A percentile compares a stretch with the other conserved stretches of the same genome.
These are phyloP conservation scores for Hordeum marinum DNA, from an alignment of 176 grass and related monocot species.

Conservation along the genomic window DNA sequence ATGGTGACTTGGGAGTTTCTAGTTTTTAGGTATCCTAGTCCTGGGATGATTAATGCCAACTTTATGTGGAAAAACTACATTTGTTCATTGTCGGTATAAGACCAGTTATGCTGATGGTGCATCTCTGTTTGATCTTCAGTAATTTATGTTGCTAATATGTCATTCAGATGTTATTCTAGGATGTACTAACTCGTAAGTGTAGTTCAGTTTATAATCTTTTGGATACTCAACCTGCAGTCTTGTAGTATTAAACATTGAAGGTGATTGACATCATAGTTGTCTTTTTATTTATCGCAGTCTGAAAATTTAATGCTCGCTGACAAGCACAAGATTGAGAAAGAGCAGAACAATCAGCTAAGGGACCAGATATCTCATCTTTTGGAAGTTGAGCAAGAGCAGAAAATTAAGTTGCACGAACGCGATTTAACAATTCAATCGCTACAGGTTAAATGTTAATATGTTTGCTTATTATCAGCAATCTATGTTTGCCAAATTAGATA, in stretches of 20 bases:
- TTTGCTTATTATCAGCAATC: slow-evolving; percentile 3
- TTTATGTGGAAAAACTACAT: background rate
- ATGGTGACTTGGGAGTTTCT: background rate
- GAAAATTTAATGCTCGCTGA: slow-evolving; percentile 89
- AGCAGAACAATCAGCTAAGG: slow-evolving; percentile 81
- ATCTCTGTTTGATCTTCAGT: background rate
- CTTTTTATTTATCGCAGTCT: slow-evolving; percentile 50
- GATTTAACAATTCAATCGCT: slow-evolving; percentile 76
- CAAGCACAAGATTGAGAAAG: slow-evolving; percentile 86
- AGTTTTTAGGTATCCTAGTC: background rate
- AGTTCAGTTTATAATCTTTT: slow-evolving; percentile 22
- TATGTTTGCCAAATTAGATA: slow-evolving; percentile 18
- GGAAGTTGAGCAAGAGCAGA: slow-evolving; percentile 85
- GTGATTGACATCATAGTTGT: slow-evolving; percentile 21
- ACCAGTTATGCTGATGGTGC: background rate
- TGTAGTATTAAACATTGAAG: slow-evolving; percentile 11
- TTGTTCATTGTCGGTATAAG: slow-evolving; percentile 12
- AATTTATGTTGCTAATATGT: background rate
- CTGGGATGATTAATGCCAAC: background rate
- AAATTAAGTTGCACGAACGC: slow-evolving; percentile 69
- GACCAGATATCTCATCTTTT: slow-evolving; percentile 72
- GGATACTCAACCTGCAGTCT: background rate
- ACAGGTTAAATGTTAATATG: slow-evolving; percentile 55
- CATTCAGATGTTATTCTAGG: background rate
- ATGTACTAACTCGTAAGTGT: slow-evolving; percentile 10